Base-by-base conservation (phyloP, 441 rosid genomes). In the Biscutella laevigata region DNA sequence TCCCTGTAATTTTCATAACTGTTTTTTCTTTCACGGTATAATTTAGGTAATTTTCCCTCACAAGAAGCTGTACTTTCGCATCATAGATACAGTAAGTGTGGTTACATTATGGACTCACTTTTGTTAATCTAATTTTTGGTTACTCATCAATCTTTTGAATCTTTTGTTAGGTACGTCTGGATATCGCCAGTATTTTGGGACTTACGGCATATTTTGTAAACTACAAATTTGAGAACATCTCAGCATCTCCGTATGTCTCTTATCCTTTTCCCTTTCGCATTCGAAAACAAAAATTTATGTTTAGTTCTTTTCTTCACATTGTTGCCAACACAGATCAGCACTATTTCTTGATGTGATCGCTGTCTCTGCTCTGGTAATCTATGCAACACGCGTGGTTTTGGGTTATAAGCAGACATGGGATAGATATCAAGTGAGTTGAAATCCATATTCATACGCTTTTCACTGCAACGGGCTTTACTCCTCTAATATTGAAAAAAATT, bases 371-470 rank as follows among this genome's bases (percentile, higher is more conserved):
- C 84, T 87, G 37, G 71, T 91, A 73, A 75, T 91, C 56, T 85
- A 75, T 63, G 83, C 76, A 52, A 71, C 77, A 51, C 98, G 98
- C 2, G 91, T 87, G 72, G 88, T 72, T 59, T 74, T 91, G 78
- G 98, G 96, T 63, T 91, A 91, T 79, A 87, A 91, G 66, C 98
- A 91, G 73, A 91, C 98, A 28, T 82, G 95, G 91, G 98, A 91
- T 54, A 80, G 98, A 59, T 91, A 91, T 73, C 95, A 91, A 74
- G 96, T 85, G 69, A 83, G 86, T 66, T 59, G 24, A 37, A 38
- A 22, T 37, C 20, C 10, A 36, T 27, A 9, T 9, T 36, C 24
- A 4, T 37, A 26, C 22, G 41, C 39, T 11, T 30, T 59, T 50
- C 35, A 38, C 44, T 17, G 3, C 20, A 30, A 50, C 26, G 46